Conservation (phyloP, 169 alveolate genomes). For the Ichthyophthirius multifiliis region DNA sequence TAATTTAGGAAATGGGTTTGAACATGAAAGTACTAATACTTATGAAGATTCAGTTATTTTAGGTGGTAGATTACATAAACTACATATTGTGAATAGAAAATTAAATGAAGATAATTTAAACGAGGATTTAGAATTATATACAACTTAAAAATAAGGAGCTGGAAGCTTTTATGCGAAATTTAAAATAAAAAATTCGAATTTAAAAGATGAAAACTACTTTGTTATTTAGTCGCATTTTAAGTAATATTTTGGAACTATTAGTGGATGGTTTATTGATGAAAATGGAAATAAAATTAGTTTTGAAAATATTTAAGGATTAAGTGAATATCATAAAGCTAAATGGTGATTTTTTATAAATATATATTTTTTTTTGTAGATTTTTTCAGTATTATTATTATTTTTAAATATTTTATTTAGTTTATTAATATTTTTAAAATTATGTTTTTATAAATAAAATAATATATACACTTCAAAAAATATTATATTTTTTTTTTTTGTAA, state of each 20-base stretch:
- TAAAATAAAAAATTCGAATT: background rate
- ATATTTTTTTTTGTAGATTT: background rate
- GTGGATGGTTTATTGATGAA: background rate
- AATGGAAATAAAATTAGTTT: background rate
- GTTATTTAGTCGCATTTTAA: background rate
- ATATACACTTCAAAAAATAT: too few relatives aligned
- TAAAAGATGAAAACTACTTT: background rate
- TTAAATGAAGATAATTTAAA: background rate
- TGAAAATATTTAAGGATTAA: background rate
- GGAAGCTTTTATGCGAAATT: background rate
- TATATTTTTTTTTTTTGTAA: too few relatives aligned
- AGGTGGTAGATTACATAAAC: background rate
- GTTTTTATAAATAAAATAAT: too few relatives aligned
- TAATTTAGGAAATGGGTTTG: slow-evolving; percentile 5
- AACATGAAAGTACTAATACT: background rate
- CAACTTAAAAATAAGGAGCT: background rate
- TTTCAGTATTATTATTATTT: too few relatives aligned
- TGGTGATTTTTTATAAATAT: background rate
- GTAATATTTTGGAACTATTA: background rate
- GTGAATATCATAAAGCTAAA: slow-evolving; percentile 1
- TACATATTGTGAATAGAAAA: background rate
- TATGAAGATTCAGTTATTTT: background rate
- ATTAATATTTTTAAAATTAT: too few relatives aligned
- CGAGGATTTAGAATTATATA: background rate
- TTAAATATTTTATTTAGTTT: too few relatives aligned